Evolutionary conservation across 345 rosid genomes (phyloP).

Genomic region (Salix brachista): DNA sequence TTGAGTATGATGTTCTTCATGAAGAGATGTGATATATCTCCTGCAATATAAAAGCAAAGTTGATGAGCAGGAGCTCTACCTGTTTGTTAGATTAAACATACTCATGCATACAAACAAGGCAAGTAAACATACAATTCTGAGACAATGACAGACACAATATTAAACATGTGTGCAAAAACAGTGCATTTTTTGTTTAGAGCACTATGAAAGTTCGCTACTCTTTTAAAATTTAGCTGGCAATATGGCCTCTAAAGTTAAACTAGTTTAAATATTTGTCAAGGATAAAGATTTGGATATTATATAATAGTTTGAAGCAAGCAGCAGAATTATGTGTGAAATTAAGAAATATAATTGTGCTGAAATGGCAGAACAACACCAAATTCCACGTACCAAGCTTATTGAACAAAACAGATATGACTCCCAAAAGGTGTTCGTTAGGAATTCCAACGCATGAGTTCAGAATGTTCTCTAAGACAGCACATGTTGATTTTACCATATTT

Average conservation of each 20-base stretch:
- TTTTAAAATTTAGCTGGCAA: no score
- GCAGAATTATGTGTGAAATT: no score
- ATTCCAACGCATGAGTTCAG: slow-evolving; percentile 39
- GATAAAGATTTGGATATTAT: no score
- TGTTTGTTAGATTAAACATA: not conserved
- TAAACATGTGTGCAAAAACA: no score
- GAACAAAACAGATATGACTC: slow-evolving; percentile 49
- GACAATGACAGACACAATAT: not conserved
- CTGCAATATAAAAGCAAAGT: slow-evolving; percentile 36
- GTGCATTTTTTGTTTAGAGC: no score
- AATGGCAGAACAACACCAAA: slow-evolving; percentile 10
- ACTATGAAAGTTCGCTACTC: no score
- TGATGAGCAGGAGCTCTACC: slow-evolving; percentile 2
- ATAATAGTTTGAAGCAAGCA: not conserved
- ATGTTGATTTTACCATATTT: slow-evolving; percentile 40
- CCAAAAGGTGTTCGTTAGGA: slow-evolving; percentile 60
- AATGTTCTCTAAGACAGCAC: slow-evolving; percentile 51
- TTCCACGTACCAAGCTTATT: slow-evolving; percentile 65
- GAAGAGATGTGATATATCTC: slow-evolving; percentile 49
- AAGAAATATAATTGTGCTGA: not conserved
- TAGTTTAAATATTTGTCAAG: no score
- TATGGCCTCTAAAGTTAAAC: no score
- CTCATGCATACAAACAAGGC: not conserved
- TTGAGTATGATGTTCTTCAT: slow-evolving; percentile 54
- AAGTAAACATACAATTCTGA: not conserved